phyloP scores from a whole-genome alignment of 1,284 basidiomycete genomes.

The Cutaneotrichosporon cavernicola region DNA sequence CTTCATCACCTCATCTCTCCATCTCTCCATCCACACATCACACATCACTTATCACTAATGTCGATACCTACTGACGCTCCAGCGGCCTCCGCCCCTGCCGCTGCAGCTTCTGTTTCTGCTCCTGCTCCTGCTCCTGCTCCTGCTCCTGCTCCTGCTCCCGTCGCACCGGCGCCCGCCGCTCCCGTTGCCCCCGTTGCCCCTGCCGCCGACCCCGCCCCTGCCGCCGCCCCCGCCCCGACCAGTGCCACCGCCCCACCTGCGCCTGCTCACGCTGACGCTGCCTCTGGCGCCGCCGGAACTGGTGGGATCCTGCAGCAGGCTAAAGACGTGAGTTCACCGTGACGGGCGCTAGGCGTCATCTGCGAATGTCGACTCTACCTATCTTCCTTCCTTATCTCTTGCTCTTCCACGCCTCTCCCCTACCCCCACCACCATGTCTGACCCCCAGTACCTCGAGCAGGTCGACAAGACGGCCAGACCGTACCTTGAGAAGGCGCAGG shows the following conservation, averaged over 20 bases:
- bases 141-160: too few relatives aligned
- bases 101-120: too few relatives aligned
- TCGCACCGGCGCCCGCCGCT: too few relatives aligned
- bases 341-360: background rate
- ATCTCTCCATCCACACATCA: too few relatives aligned
- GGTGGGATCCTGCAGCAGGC: slow-evolving; percentile 4
- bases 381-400: background rate
- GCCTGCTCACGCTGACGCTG: background rate
- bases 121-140: too few relatives aligned
- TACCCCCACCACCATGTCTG: background rate
- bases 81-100: too few relatives aligned
- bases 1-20: too few relatives aligned
- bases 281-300: background rate
- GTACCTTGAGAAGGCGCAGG: slow-evolving; percentile 37
- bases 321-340: slow-evolving; percentile 6
- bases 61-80: too few relatives aligned
- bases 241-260: background rate
- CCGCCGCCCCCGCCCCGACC: too few relatives aligned
- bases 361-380: background rate
- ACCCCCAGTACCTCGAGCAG: slow-evolving; percentile 34
- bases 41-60: too few relatives aligned
- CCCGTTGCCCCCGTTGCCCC: too few relatives aligned
- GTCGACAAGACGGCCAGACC: slow-evolving; percentile 21
- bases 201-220: too few relatives aligned
- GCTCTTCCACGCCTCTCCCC: background rate